Conservation (phyloP, 2,329 filamentous ascomycete genomes). For the Madurella mycetomatis region DNA sequence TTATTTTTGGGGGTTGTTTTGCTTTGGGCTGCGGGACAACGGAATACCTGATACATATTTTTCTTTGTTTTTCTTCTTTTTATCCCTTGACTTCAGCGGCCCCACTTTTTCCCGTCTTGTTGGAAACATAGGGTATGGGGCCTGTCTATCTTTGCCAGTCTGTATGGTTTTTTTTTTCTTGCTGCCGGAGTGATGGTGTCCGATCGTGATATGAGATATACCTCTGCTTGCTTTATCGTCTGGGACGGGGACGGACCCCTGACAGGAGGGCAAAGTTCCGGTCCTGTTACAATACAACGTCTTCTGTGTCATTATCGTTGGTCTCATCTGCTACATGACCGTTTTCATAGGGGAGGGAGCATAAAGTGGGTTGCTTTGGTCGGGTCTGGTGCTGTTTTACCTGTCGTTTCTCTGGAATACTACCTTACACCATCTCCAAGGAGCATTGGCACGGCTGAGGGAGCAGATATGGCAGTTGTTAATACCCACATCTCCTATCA, state of each 20-base stretch:
- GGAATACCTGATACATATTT: constrained; percentile 9
- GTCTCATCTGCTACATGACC: not conserved
- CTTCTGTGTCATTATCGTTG: not conserved
- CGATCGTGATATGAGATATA: not conserved
- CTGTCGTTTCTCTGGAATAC: not conserved
- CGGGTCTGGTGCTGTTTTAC: not conserved
- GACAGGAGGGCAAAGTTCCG: not conserved
- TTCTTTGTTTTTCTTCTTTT: not conserved
- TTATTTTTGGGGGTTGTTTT: not conserved
- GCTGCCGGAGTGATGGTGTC: not conserved
- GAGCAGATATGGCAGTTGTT: not conserved
- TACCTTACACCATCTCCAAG: not conserved
- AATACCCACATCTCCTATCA: not conserved
- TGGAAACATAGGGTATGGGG: not conserved
- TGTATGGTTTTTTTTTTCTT: not conserved
- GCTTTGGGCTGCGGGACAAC: not conserved
- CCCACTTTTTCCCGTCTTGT: not conserved
- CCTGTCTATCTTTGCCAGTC: not conserved
- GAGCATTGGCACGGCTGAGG: not conserved
- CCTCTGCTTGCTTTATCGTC: not conserved
- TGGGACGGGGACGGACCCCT: not conserved
- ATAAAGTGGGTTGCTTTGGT: not conserved
- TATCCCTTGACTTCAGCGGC: not conserved
- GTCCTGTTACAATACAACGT: not conserved
- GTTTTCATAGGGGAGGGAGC: not conserved